Base-by-base conservation (phyloP, 371 early-diverging fungal species). In the Rhizopus sp. region DNA sequence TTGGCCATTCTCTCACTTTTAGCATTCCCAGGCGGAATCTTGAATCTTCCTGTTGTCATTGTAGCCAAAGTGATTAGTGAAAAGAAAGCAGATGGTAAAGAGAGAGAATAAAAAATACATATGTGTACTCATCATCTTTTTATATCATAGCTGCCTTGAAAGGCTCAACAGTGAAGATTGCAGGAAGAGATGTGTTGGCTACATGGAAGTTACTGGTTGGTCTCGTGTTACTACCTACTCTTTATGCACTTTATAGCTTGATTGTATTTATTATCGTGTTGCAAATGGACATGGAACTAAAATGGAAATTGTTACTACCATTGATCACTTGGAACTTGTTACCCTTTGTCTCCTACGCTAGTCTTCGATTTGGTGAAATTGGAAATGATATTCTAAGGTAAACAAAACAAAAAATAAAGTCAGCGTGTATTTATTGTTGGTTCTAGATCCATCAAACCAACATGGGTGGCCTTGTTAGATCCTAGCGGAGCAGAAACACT, bases 131-230 rank as follows among this genome's bases (percentile, higher is more conserved):
- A 23, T 29, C 35, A 51, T 50, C 15, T 54, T 29, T 47, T 29
- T 61, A n/a, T 55, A 38, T 35, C 49, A 16, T 60, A 75, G 92
- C 89, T 62, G 98, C 97, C 0, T 72, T 91, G 48, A 88, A 86
- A 5, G 85, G 83, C 5, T 94, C 95, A 6, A 88, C 89, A 7
- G 95, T 97, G 54, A 97, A 97, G 68, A 87, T 96, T 59, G 87
- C 86, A 30, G 98, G 94, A 23, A 81, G 87, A 29, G 98, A 97
- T 68, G 96, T 97, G 4, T 75, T 97, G 31, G 93, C 94, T 3
- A 95, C 97, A 5, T 97, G 97, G 98, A 96, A 96, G 66, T 72
- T 95, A 0, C 65, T 94, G 13, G 86, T 90, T 10, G 87, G 88
- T 15, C 65, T 93, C 35, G 89, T 82, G 7, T 72, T 93, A 15